Evolutionary conservation across 768 basidiomycete species (phyloP).

Genomic region (Termitomyces sp.): DNA sequence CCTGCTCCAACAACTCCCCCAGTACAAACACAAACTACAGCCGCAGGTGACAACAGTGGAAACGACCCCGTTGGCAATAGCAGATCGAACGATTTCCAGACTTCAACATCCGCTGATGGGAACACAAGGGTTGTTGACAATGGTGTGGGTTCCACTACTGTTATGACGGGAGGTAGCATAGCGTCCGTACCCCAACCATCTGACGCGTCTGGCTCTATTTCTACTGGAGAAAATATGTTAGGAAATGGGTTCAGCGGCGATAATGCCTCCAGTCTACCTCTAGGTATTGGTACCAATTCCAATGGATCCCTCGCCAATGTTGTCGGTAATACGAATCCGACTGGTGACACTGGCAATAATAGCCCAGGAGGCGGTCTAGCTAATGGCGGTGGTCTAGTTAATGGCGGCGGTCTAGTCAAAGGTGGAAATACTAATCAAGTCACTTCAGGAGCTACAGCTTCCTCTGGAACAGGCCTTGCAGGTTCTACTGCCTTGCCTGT

Average conservation of each 20-base stretch:
- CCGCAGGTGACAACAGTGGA: conserved; percentile 5
- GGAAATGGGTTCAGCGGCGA: background rate
- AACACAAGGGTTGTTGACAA: background rate
- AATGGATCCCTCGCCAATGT: conserved; percentile 3
- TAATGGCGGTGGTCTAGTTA: background rate
- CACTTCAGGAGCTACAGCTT: background rate
- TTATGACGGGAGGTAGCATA: conserved; percentile 3
- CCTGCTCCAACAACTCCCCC: conserved; percentile 10
- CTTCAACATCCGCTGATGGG: background rate
- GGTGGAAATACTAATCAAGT: background rate
- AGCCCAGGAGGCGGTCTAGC: background rate
- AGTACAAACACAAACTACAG: background rate
- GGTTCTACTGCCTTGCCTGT: conserved; percentile 8
- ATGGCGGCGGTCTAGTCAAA: too few relatives aligned
- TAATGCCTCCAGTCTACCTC: background rate
- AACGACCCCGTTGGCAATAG: too few relatives aligned
- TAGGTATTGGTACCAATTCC: background rate
- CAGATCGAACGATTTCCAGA: background rate
- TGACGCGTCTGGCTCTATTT: background rate
- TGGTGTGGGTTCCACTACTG: conserved; percentile 2
- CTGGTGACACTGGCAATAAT: background rate
- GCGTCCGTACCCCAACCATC: conserved; percentile 2
- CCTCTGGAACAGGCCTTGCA: background rate
- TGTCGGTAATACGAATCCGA: background rate
- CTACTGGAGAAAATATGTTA: background rate